Conservation (phyloP, 208 protist species). For the Trypanosoma scelopori region DNA sequence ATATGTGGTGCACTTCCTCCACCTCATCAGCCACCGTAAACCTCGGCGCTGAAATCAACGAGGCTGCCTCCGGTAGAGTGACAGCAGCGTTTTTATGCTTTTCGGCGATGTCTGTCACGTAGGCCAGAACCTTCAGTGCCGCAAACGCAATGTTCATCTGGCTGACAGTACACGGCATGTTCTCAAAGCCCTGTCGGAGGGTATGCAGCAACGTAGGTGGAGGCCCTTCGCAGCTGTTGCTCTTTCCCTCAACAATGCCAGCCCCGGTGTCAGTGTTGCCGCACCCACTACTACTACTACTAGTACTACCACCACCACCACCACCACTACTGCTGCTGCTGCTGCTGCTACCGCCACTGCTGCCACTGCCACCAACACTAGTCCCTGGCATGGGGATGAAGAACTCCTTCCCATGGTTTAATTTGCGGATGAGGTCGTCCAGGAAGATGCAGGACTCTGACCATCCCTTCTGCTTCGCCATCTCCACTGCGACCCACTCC, state of each 20-base stretch:
- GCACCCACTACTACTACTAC: neutral
- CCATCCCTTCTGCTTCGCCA: constrained; percentile 47
- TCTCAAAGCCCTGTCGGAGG: constrained; percentile 58
- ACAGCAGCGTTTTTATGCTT: constrained; percentile 6
- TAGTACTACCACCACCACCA: neutral
- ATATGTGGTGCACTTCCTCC: constrained; percentile 43
- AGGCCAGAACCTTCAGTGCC: constrained; percentile 73
- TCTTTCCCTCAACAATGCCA: neutral
- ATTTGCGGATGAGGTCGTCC: constrained; percentile 66
- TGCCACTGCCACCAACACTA: neutral
- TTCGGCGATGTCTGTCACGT: constrained; percentile 40
- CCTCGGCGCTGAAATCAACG: constrained; percentile 23
- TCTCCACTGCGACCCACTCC: constrained; percentile 51
- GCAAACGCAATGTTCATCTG: constrained; percentile 73
- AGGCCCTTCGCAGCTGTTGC: neutral
- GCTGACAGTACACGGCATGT: constrained; percentile 60
- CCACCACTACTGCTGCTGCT: neutral
- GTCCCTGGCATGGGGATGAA: constrained; percentile 50
- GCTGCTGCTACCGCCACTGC: neutral
- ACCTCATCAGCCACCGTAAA: constrained; percentile 42
- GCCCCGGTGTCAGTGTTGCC: neutral
- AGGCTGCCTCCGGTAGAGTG: neutral
- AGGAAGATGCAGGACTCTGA: constrained; percentile 63
- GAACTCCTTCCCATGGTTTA: constrained; percentile 65
- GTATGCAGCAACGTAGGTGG: constrained; percentile 5